A percentile compares a stretch with the other conserved stretches of the same genome.
These are phyloP conservation scores for Amyloporia xantha DNA, from an alignment of 768 basidiomycete species.

Conservation along the genomic window DNA sequence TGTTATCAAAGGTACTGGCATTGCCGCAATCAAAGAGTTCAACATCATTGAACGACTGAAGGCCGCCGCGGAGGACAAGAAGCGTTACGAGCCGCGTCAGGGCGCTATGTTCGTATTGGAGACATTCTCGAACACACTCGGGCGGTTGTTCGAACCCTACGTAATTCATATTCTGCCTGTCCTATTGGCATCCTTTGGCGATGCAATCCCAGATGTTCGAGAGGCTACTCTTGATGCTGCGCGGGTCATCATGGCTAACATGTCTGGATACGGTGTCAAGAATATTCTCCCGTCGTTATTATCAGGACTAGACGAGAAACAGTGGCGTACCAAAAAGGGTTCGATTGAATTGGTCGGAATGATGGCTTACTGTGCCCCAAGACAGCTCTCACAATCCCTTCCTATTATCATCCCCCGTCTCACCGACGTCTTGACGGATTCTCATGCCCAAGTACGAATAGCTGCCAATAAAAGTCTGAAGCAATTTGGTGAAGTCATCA, in stretches of 20 bases:
- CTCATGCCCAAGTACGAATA: conserved; percentile 90
- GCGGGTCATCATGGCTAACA: conserved; percentile 88
- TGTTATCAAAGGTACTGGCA: conserved; percentile 84
- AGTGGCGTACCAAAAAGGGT: conserved; percentile 97
- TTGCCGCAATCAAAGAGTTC: conserved; percentile 80
- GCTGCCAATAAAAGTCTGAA: conserved; percentile 95
- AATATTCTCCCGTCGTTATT: conserved; percentile 86
- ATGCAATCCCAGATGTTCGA: conserved; percentile 78
- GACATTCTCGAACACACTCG: conserved; percentile 79
- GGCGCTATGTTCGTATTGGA: conserved; percentile 95
- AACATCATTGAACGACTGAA: conserved; percentile 68
- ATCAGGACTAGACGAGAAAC: conserved; percentile 91
- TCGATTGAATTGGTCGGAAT: conserved; percentile 95
- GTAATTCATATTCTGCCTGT: conserved; percentile 79
- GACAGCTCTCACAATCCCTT: conserved; percentile 88
- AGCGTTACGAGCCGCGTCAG: conserved; percentile 78
- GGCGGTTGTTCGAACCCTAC: conserved; percentile 91
- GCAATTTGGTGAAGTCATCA: conserved; percentile 97
- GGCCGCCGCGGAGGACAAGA: conserved; percentile 82
- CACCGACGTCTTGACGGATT: conserved; percentile 92
- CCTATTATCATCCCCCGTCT: conserved; percentile 96
- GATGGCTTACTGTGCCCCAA: conserved; percentile 98
- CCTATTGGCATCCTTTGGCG: conserved; percentile 81
- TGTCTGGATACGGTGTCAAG: conserved; percentile 95
- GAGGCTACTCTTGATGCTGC: conserved; percentile 92